phyloP scores from a whole-genome alignment of 108 stramenopile species.

The Craspedostauros australis region DNA sequence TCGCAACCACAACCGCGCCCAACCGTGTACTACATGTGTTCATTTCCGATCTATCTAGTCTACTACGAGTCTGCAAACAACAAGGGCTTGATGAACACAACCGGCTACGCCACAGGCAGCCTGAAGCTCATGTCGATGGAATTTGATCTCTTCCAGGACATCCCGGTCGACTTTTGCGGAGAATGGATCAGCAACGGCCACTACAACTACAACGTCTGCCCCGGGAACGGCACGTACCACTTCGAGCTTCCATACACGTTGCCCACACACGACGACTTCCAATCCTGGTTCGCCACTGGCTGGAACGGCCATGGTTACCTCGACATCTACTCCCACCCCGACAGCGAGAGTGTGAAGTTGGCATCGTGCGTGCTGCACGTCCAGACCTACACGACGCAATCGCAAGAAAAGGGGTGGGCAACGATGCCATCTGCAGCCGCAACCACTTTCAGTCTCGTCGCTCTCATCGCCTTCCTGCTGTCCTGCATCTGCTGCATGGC shows the following conservation, averaged over 20 bases:
- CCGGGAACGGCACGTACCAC: conserved; percentile 21
- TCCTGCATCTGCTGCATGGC: conserved; percentile 7
- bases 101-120: conserved; percentile 18
- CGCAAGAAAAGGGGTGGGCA: conserved; percentile 8
- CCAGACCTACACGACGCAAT: conserved; percentile 19
- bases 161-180: conserved; percentile 27
- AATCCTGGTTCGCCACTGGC: conserved; percentile 34
- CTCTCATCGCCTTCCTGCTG: conserved; percentile 7
- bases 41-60: background rate
- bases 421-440: conserved; percentile 24
- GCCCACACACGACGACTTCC: conserved; percentile 18
- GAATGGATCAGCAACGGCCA: conserved; percentile 7
- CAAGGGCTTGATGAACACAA: conserved; percentile 8
- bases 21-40: too few species aligned
- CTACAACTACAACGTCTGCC: conserved; percentile 14
- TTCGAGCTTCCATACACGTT: conserved; percentile 25
- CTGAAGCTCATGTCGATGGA: conserved; percentile 25
- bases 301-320: conserved; percentile 19
- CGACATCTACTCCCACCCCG: conserved; percentile 4
- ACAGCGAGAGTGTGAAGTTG: conserved; percentile 1
- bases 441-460: conserved; percentile 7
- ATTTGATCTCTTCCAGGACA: conserved; percentile 17
- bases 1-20: too few species aligned
- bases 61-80: background rate
- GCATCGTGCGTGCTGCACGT: conserved; percentile 16